phyloP scores from a whole-genome alignment of 2,329 filamentous ascomycete species.

The Penicillium sp. region DNA sequence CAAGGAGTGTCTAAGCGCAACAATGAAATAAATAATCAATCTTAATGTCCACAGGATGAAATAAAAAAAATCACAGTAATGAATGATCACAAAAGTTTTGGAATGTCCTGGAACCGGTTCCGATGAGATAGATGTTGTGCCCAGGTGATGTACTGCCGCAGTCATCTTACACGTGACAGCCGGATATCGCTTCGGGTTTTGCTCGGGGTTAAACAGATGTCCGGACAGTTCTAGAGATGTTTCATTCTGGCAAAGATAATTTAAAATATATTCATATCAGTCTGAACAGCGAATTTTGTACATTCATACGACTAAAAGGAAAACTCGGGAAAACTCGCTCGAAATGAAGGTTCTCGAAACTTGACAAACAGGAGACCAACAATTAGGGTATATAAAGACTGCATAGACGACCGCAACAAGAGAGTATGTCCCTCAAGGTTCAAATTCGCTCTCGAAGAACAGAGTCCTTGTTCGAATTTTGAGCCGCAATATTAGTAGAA shows the following conservation, averaged over 20 bases:
- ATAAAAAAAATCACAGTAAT: background rate
- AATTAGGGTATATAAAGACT: slow-evolving; percentile 5
- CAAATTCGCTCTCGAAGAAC: slow-evolving; percentile 28
- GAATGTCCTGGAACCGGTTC: slow-evolving; percentile 7
- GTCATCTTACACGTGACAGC: slow-evolving; percentile 24
- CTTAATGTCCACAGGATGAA: slow-evolving; percentile 7
- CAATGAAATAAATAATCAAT: slow-evolving; percentile 1
- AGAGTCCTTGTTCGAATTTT: slow-evolving; percentile 6
- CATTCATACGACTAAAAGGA: background rate
- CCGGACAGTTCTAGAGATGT: background rate
- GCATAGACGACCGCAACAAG: background rate
- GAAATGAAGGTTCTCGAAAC: background rate
- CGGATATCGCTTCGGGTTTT: slow-evolving; percentile 17
- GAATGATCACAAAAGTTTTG: slow-evolving; percentile 5
- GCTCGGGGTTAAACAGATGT: slow-evolving; percentile 11
- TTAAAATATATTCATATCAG: background rate
- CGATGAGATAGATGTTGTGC: slow-evolving; percentile 13
- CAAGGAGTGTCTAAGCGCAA: slow-evolving; percentile 14
- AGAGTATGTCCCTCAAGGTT: background rate
- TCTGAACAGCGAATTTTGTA: background rate
- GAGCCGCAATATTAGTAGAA: slow-evolving; percentile 27
- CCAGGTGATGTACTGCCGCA: slow-evolving; percentile 9
- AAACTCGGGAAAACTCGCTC: background rate
- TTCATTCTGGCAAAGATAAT: background rate
- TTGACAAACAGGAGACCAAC: background rate